Percentiles rank a stretch among this genome's conserved stretches.
These are phyloP conservation scores for Exophiala spinifera DNA, from an alignment of 2,329 filamentous ascomycete species.

Conservation along the genomic window DNA sequence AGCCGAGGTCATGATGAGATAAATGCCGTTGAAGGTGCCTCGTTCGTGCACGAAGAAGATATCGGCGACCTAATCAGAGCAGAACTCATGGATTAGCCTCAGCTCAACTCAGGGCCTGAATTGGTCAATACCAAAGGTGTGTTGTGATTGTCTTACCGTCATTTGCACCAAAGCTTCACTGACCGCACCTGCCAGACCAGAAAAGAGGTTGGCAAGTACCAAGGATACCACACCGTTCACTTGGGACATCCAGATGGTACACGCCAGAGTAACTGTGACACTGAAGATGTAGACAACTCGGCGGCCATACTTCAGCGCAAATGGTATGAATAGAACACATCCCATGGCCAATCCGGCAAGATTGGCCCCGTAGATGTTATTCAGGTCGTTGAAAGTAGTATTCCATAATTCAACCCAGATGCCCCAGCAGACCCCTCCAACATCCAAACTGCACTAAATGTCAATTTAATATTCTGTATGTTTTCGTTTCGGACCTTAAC, in stretches of 20 bases:
- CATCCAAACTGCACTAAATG: too few species aligned
- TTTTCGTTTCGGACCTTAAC: too few species aligned
- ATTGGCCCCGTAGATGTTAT: slow-evolving; percentile 46
- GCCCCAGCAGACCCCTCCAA: too few species aligned
- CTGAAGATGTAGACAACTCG: slow-evolving; percentile 48
- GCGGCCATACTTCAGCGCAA: slow-evolving; percentile 47
- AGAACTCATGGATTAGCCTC: too few species aligned
- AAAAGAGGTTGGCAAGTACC: slow-evolving; percentile 44
- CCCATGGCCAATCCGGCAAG: slow-evolving; percentile 44
- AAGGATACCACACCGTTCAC: slow-evolving; percentile 44
- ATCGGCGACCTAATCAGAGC: too few species aligned
- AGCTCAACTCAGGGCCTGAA: too few species aligned
- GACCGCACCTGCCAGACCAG: slow-evolving; percentile 45
- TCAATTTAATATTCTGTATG: slow-evolving; percentile 41
- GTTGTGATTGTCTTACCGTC: too few species aligned
- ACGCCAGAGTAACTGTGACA: slow-evolving; percentile 37
- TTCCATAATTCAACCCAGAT: too few species aligned
- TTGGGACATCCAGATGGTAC: slow-evolving; percentile 45
- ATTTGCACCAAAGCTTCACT: slow-evolving; percentile 47
- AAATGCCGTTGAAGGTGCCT: slow-evolving; percentile 48
- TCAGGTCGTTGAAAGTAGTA: slow-evolving; percentile 42
- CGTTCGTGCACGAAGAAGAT: slow-evolving; percentile 50
- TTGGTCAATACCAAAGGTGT: too few species aligned
- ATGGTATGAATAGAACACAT: slow-evolving; percentile 44
- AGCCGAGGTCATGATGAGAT: too few species aligned